Evolutionary conservation across 768 basidiomycete genomes (phyloP), one percentile per base, ranked within the genome.

Genomic region (Phylloporus sp.): DNA sequence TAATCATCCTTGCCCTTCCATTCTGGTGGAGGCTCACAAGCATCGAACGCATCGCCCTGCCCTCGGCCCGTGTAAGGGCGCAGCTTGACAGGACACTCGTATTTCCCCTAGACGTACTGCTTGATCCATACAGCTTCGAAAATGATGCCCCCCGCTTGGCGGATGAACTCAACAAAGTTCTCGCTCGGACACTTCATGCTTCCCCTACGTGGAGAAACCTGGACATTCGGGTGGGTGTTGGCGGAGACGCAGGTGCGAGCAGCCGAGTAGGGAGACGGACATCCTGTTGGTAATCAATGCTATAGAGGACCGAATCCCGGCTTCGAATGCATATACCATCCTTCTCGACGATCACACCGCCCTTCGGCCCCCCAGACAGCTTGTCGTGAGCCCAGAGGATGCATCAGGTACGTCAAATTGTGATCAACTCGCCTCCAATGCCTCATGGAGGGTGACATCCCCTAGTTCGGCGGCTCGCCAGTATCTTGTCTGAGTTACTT

Each of bases 21-120:
- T 75, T 90, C 39, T 99, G 96, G 96, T 97, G 92, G 91, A 75
- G 73, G 41, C 84, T 87, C 22, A 98, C 96, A 5, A 88, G 87
- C 53, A 95, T 98, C 23, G 78, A 93, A 59, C 80, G 94, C 22
- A 73, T 87, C 14, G 71, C 84, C 0, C 70, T 96, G 11, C 90
- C 94, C 2, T 69, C 74, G 8, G 65, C 68, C 34, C 76, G 79
- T 18, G 82, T 93, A 27, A 63, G 64, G 32, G 71, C 74, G 6
- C 74, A 82, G 55, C 70, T 77, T 34, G 63, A 67, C 38, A 72
- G 69, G 48, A 62, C 67, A 31, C 69, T 80, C 18, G 46, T 57
- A 18, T 69, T 82, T 41, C 78, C 81, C 9, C 39, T 69, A 24
- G 34, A 56, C 11, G 62, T 82, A 40, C 66, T 58, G 27, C 63